These are phyloP conservation scores for Exophiala sp. DNA, from an alignment of 2,329 filamentous ascomycete genomes.

Conservation along the genomic window DNA sequence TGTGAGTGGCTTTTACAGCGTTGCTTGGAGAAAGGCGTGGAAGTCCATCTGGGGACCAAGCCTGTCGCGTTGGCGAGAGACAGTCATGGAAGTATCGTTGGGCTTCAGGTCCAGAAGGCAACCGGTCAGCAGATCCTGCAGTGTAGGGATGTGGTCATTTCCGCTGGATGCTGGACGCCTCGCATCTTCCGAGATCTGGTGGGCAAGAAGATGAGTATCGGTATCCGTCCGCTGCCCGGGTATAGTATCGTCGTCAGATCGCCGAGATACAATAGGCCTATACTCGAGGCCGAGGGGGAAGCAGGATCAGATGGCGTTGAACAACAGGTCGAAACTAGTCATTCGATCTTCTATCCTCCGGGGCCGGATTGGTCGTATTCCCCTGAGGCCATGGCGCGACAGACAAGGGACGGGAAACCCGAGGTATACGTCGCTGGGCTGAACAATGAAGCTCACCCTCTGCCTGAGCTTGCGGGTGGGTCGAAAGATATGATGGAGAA, in stretches of 20 bases:
- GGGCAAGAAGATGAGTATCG: constrained; percentile 49
- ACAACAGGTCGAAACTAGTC: constrained; percentile 46
- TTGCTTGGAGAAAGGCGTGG: constrained; percentile 54
- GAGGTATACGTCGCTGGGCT: constrained; percentile 68
- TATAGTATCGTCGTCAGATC: constrained; percentile 64
- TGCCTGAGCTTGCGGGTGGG: constrained; percentile 49
- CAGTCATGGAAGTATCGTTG: constrained; percentile 47
- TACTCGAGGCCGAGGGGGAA: background rate
- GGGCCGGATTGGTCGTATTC: constrained; percentile 47
- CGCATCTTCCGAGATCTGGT: constrained; percentile 60
- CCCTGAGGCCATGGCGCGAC: constrained; percentile 64
- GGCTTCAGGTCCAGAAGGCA: constrained; percentile 31
- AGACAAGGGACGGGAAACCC: constrained; percentile 41
- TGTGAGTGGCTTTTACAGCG: constrained; percentile 58
- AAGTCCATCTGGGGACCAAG: constrained; percentile 58
- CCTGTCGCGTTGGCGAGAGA: constrained; percentile 51
- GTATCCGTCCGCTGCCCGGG: constrained; percentile 59
- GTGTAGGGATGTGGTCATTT: constrained; percentile 60
- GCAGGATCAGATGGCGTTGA: too few species aligned
- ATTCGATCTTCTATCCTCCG: constrained; percentile 63
- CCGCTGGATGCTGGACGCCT: constrained; percentile 65
- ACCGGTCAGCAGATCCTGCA: constrained; percentile 41
- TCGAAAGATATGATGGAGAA: background rate
- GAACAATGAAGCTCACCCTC: constrained; percentile 47
- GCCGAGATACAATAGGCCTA: constrained; percentile 40